phyloP scores from a whole-genome alignment of 495 filamentous ascomycete genomes.

The Cercophora newfieldiana region DNA sequence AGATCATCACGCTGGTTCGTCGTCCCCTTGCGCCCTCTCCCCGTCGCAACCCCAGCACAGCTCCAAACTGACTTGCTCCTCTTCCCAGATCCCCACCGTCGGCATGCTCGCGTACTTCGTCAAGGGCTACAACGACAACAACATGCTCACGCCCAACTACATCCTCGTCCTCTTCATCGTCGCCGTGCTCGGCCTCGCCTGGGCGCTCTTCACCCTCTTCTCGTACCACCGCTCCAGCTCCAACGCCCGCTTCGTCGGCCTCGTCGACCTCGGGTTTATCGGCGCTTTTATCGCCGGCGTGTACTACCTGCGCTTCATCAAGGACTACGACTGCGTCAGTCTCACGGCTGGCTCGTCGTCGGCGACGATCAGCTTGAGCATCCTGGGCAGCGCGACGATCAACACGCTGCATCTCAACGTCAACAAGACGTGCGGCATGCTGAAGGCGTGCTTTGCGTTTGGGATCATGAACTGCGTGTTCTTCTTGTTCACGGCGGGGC shows the following conservation, averaged over 20 bases:
- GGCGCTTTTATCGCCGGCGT: constrained; percentile 81
- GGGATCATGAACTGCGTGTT: constrained; percentile 85
- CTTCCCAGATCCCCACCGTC: constrained; percentile 69
- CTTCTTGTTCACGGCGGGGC: constrained; percentile 70
- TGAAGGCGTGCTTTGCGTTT: constrained; percentile 83
- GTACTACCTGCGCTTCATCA: constrained; percentile 71
- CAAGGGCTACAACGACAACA: constrained; percentile 65
- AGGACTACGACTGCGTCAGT: constrained; percentile 62
- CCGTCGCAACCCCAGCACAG: constrained; percentile 12
- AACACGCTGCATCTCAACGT: constrained; percentile 49
- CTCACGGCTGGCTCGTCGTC: constrained; percentile 42
- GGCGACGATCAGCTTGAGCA: constrained; percentile 60
- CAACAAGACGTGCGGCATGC: constrained; percentile 82
- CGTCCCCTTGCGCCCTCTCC: not conserved
- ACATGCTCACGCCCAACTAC: constrained; percentile 73
- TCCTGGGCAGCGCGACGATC: constrained; percentile 52
- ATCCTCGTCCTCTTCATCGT: constrained; percentile 92
- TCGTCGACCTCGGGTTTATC: constrained; percentile 79
- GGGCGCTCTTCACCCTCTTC: constrained; percentile 80
- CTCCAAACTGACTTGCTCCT: constrained; percentile 3
- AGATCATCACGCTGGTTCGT: constrained; percentile 74
- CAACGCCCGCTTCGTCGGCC: constrained; percentile 72
- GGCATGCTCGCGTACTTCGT: constrained; percentile 91
- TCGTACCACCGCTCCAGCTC: constrained; percentile 69
- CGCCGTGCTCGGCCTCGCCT: constrained; percentile 74